These are phyloP conservation scores for Leccinum rimulosum DNA, from an alignment of 768 basidiomycete species.

Conservation along the genomic window DNA sequence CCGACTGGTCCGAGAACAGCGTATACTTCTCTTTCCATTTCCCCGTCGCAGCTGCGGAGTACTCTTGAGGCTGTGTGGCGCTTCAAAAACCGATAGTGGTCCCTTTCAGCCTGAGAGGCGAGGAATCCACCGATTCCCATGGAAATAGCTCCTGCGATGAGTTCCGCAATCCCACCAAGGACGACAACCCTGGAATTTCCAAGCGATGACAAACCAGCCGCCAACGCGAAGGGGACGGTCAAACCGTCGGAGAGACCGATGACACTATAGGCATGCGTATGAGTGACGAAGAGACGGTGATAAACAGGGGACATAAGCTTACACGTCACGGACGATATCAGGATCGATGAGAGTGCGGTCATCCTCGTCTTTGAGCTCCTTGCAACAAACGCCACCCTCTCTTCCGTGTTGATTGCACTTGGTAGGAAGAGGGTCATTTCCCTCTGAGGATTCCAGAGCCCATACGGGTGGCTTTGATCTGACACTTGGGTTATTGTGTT, in stretches of 20 bases:
- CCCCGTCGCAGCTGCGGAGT: constrained; percentile 84
- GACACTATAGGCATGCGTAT: constrained; percentile 45
- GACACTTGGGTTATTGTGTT: constrained; percentile 5
- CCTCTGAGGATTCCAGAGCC: constrained; percentile 49
- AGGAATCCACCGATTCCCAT: constrained; percentile 99
- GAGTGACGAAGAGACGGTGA: background rate
- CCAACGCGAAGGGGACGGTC: constrained; percentile 88
- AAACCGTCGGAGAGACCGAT: constrained; percentile 90
- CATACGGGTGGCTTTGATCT: constrained; percentile 56
- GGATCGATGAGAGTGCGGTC: constrained; percentile 83
- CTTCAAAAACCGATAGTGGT: constrained; percentile 84
- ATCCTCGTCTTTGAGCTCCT: constrained; percentile 78
- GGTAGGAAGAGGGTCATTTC: constrained; percentile 46
- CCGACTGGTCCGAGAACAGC: constrained; percentile 88
- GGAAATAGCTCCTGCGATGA: constrained; percentile 93
- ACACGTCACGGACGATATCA: constrained; percentile 87
- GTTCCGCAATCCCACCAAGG: constrained; percentile 91
- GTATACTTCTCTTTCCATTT: constrained; percentile 94
- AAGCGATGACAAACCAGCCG: constrained; percentile 85
- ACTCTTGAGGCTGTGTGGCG: constrained; percentile 78
- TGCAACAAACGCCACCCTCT: constrained; percentile 77
- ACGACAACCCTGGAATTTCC: constrained; percentile 91
- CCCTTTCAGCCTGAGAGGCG: constrained; percentile 94
- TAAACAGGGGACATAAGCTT: constrained; percentile 25
- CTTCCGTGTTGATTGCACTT: constrained; percentile 58